These are phyloP conservation scores for Pythium brassicae DNA, from an alignment of 352 stramenopile species.

Conservation along the genomic window DNA sequence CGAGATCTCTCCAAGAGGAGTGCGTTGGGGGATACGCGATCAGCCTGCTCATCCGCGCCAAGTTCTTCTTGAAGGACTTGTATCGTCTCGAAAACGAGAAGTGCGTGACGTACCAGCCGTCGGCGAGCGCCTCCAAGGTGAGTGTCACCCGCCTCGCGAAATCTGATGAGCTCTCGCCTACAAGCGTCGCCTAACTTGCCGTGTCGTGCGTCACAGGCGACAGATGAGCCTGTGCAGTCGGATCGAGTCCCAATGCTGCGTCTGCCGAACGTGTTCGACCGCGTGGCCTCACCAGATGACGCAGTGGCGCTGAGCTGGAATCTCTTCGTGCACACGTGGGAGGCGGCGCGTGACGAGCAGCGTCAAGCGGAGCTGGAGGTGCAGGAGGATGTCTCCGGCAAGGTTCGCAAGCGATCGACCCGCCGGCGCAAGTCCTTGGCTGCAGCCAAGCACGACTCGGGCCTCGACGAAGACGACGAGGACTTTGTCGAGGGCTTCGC, in stretches of 20 bases:
- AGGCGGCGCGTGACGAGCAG: constrained; percentile 56
- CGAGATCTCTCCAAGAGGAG: constrained; percentile 14
- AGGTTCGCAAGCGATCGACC: constrained; percentile 16
- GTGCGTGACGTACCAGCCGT: constrained; percentile 75
- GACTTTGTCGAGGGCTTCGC: constrained; percentile 13
- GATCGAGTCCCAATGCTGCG: constrained; percentile 17
- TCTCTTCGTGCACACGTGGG: constrained; percentile 50
- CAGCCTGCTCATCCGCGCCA: constrained; percentile 63
- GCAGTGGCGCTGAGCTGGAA: constrained; percentile 50
- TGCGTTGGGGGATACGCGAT: constrained; percentile 51
- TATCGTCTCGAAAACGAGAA: constrained; percentile 74
- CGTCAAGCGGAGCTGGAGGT: constrained; percentile 65
- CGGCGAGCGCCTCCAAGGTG: constrained; percentile 35
- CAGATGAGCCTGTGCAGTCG: constrained; percentile 21
- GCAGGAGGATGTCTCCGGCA: constrained; percentile 16
- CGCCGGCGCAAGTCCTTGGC: constrained; percentile 29
- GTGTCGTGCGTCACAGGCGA: constrained; percentile 11
- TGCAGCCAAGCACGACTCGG: constrained; percentile 12
- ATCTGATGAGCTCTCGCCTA: not conserved
- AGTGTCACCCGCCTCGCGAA: constrained; percentile 2
- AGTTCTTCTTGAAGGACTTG: constrained; percentile 66
- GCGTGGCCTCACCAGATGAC: constrained; percentile 26
- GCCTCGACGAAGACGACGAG: constrained; percentile 17
- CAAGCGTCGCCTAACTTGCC: not conserved
- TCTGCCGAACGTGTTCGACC: constrained; percentile 9